Evolutionary conservation across 495 filamentous ascomycete genomes (phyloP).

Genomic region (Amniculicola lignicola): DNA sequence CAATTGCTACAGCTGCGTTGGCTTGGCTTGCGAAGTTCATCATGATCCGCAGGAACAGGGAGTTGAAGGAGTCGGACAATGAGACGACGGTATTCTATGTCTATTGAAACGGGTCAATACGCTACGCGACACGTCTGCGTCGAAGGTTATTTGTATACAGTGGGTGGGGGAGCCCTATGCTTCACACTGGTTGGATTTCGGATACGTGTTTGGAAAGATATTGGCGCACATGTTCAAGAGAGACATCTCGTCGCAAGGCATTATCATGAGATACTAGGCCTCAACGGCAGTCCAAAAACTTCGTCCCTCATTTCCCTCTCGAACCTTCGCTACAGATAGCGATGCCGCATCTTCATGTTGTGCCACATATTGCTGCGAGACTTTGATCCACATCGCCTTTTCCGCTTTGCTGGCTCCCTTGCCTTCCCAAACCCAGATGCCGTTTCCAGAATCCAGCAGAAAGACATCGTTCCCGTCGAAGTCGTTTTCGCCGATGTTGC

Average conservation of each 20-base stretch:
- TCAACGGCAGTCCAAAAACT: constrained; percentile 20
- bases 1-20: constrained; percentile 39
- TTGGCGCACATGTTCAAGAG: too few relatives aligned
- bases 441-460: constrained; percentile 51
- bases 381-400: constrained; percentile 56
- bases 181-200: too few relatives aligned
- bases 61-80: constrained; percentile 1
- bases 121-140: too few relatives aligned
- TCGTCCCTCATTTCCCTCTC: constrained; percentile 10
- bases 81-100: constrained; percentile 3
- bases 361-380: constrained; percentile 54
- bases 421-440: constrained; percentile 62
- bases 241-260: too few relatives aligned
- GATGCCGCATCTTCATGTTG: constrained; percentile 42
- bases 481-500: constrained; percentile 42
- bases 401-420: constrained; percentile 51
- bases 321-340: constrained; percentile 7
- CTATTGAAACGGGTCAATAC: not conserved
- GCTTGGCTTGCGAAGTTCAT: constrained; percentile 39
- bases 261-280: too few relatives aligned
- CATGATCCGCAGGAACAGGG: constrained; percentile 4
- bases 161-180: too few relatives aligned
- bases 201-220: too few relatives aligned
- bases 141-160: too few relatives aligned
- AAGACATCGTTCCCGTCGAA: constrained; percentile 58